Conservation (phyloP, 306 rosid genomes). For the Sicyos edulis region DNA sequence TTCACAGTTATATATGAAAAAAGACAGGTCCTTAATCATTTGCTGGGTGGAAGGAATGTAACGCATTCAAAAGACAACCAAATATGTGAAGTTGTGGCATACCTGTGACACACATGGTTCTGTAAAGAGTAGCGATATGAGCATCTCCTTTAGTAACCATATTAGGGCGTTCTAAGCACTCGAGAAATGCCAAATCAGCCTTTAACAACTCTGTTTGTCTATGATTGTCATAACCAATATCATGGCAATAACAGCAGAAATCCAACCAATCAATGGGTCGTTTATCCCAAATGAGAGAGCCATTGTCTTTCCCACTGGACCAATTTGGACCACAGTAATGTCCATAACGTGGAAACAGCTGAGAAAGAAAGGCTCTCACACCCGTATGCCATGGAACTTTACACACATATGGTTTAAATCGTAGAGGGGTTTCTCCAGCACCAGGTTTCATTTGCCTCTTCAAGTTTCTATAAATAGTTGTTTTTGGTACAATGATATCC, state of each 20-base stretch:
- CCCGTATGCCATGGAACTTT: slow-evolving; percentile 99
- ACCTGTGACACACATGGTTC: slow-evolving; percentile 84
- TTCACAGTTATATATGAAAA: no score
- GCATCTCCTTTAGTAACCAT: slow-evolving; percentile 73
- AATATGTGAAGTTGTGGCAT: slow-evolving; percentile 20
- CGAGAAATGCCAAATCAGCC: slow-evolving; percentile 88
- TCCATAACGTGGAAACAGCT: slow-evolving; percentile 81
- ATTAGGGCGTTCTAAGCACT: slow-evolving; percentile 73
- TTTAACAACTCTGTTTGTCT: slow-evolving; percentile 61
- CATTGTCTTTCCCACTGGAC: slow-evolving; percentile 83
- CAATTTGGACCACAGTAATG: slow-evolving; percentile 97
- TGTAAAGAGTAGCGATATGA: slow-evolving; percentile 50
- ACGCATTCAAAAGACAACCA: no score
- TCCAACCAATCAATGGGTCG: slow-evolving; percentile 97
- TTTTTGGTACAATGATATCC: slow-evolving; percentile 34
- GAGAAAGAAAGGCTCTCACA: slow-evolving; percentile 74
- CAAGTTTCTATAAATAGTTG: slow-evolving; percentile 58
- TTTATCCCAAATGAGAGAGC: slow-evolving; percentile 77
- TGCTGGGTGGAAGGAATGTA: neutral
- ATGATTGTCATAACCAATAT: slow-evolving; percentile 88
- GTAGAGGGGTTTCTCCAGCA: slow-evolving; percentile 30
- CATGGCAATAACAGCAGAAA: slow-evolving; percentile 95
- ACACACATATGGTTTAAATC: slow-evolving; percentile 76
- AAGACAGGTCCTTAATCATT: no score
- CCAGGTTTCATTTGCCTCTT: slow-evolving; percentile 45